Evolutionary conservation across 2,329 filamentous ascomycete species (phyloP).

Genomic region (Beauveria varroae): DNA sequence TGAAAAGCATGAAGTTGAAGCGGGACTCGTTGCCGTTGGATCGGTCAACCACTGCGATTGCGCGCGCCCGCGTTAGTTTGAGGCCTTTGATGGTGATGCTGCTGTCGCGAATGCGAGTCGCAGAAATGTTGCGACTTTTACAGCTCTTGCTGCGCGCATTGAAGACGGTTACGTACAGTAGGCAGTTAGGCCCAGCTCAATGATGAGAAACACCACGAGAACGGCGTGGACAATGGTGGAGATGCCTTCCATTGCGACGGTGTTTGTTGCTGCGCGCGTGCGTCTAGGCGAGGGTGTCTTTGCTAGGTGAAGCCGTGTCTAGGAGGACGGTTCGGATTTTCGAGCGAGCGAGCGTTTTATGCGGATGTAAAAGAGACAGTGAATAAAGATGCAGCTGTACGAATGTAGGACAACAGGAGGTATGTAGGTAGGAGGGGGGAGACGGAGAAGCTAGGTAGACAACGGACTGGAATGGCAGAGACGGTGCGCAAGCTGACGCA

Average conservation of each 20-base stretch:
- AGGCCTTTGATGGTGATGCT: no score
- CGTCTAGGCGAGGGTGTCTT: neutral
- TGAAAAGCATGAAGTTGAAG: conserved; percentile 75
- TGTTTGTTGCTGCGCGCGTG: neutral
- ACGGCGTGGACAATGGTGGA: conserved; percentile 54
- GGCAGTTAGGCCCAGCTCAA: conserved; percentile 66
- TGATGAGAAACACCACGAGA: conserved; percentile 61
- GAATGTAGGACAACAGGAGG: neutral
- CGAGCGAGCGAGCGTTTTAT: neutral
- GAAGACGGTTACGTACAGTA: conserved; percentile 49
- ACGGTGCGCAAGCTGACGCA: conserved; percentile 2
- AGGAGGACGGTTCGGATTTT: neutral
- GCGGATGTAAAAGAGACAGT: neutral
- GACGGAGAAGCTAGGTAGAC: neutral
- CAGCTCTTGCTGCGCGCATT: neutral
- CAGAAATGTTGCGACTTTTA: no score
- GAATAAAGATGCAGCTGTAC: neutral
- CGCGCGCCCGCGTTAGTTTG: neutral
- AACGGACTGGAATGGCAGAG: neutral
- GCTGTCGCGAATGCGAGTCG: neutral
- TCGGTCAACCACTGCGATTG: conserved; percentile 43
- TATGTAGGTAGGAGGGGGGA: neutral
- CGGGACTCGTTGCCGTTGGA: conserved; percentile 35
- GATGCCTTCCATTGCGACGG: conserved; percentile 43
- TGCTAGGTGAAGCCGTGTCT: neutral